phyloP scores from a whole-genome alignment of 768 basidiomycete species.

The Suillus weaverae region DNA sequence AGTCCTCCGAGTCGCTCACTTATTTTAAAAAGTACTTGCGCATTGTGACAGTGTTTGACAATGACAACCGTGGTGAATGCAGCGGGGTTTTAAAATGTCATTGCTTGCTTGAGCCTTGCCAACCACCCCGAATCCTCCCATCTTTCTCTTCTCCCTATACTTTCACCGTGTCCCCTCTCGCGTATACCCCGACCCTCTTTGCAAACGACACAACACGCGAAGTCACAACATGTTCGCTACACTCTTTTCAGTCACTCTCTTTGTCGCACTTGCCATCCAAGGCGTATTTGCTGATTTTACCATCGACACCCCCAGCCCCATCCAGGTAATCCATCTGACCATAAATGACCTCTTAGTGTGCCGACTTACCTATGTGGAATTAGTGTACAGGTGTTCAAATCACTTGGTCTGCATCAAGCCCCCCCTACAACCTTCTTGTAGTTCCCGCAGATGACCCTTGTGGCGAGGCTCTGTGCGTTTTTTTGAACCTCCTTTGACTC shows the following conservation, averaged over 20 bases:
- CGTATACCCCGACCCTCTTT: background rate
- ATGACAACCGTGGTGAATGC: background rate
- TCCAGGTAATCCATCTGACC: conserved; percentile 43
- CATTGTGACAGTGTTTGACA: background rate
- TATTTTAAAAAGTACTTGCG: background rate
- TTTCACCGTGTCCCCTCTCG: background rate
- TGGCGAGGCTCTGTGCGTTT: conserved; percentile 55
- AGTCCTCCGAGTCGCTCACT: background rate
- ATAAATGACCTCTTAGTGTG: background rate
- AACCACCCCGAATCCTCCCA: background rate
- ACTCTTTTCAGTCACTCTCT: conserved; percentile 72
- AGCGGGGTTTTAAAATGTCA: background rate
- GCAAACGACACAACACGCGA: background rate
- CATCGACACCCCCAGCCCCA: conserved; percentile 50
- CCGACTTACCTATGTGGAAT: conserved; percentile 5
- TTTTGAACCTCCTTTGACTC: background rate
- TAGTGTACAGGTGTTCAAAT: conserved; percentile 56
- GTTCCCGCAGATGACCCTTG: conserved; percentile 57
- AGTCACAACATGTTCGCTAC: conserved; percentile 66
- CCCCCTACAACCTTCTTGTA: conserved; percentile 61
- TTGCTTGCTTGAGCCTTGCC: background rate
- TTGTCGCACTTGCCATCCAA: conserved; percentile 54
- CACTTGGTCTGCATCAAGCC: conserved; percentile 48
- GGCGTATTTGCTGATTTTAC: conserved; percentile 54
- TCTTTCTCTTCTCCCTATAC: background rate